Evolutionary conservation across 2,329 filamentous ascomycete species (phyloP).

Genomic region (Fusarium abutilonis): DNA sequence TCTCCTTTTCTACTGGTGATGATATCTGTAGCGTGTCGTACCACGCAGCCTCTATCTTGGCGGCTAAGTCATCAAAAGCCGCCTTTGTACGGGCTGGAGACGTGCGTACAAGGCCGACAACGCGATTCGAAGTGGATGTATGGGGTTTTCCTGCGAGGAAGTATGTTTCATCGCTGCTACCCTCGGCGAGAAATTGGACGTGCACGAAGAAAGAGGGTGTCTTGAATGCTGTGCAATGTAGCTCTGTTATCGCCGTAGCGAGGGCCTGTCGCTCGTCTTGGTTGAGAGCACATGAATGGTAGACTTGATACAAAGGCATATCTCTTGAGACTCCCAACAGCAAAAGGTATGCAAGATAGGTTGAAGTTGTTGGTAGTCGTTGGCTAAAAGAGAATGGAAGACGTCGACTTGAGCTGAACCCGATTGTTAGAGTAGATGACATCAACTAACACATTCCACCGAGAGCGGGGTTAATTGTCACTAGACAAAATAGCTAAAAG

Average conservation of each 20-base stretch:
- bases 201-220: conserved; percentile 36
- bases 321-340: background rate
- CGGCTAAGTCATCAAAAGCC: conserved; percentile 26
- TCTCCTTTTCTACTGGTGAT: background rate
- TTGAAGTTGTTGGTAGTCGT: too few species aligned
- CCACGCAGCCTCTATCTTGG: conserved; percentile 26
- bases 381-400: background rate
- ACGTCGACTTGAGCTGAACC: background rate
- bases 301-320: conserved; percentile 37
- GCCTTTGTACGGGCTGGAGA: conserved; percentile 15
- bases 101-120: conserved; percentile 30
- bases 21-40: conserved; percentile 3
- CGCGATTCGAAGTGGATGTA: conserved; percentile 17
- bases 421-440: background rate
- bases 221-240: conserved; percentile 29
- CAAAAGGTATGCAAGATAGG: too few species aligned
- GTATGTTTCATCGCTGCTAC: conserved; percentile 4
- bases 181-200: conserved; percentile 24
- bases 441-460: background rate
- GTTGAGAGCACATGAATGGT: conserved; percentile 26
- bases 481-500: too few species aligned
- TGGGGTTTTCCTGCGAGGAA: conserved; percentile 28
- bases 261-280: conserved; percentile 15
- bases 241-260: conserved; percentile 21
- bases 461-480: background rate